Base-by-base conservation (phyloP, 2,329 filamentous ascomycete genomes). In the Gnomoniopsis sp. region DNA sequence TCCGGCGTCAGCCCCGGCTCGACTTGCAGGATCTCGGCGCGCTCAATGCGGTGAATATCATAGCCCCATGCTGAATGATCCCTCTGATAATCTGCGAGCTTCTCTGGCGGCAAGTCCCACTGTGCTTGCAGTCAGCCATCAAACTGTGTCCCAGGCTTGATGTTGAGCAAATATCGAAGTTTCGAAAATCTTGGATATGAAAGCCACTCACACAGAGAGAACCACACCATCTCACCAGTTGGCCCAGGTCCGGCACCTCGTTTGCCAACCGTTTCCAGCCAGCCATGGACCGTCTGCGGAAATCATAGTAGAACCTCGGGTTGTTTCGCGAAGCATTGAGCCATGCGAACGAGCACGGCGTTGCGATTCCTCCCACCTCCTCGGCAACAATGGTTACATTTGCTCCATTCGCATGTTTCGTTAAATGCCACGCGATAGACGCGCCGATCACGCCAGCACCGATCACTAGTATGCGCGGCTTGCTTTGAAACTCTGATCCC, bases 281-380 rank as follows among this genome's bases (percentile, higher is more conserved):
- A 2, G 60, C 56, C 60, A 72, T 63, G 15, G 70, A 72, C 10
- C 67, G 67, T 14, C 57, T 60, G 22, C 70, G 67, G 36, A 70
- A 64, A 33, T 71, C 65, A 47, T 67, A 70, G 62, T 71, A 71
- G 49, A 63, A 62, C 36, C 60, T 64, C 1, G 65, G 61, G 51
- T 71, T 67, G 49, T 56, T 55, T 43, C 63, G 63, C 49, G 65
- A 66, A 36, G 70, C 69, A 41, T 71, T 72, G 55, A 71, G 65
- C 69, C 70, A 72, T 38, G 69, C 62, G 59, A 72, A 72, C 7
- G 68, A 71, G 61, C 67, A 65, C 26, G 69, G 68, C 17, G 68
- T 71, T 17, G 69, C 69, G 8, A 63, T 65, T 56, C 69, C 69
- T 57, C 69, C 69, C 2, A 69, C 17, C 1, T 69, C 59, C 33